Percentiles rank a stretch among this genome's conserved stretches.
These are phyloP conservation scores for Arthrobotrys sphaeroides DNA, from an alignment of 2,329 filamentous ascomycete genomes.

Conservation along the genomic window DNA sequence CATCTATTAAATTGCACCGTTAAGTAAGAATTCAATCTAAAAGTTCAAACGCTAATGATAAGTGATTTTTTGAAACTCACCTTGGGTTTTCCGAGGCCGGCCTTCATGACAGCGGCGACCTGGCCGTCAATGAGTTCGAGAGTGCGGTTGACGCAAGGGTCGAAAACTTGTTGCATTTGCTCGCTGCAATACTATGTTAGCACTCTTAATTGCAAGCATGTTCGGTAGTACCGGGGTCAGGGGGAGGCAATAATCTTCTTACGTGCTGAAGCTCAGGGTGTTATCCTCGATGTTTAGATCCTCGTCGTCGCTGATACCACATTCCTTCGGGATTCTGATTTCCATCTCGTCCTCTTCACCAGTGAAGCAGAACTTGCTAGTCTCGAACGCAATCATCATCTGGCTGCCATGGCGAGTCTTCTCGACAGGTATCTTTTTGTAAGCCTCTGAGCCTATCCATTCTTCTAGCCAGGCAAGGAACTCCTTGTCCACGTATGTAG, in stretches of 20 bases:
- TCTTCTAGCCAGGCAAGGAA: slow-evolving; percentile 64
- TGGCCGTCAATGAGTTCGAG: slow-evolving; percentile 7
- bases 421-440: slow-evolving; percentile 62
- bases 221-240: neutral
- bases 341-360: neutral
- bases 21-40: neutral
- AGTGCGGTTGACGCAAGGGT: neutral
- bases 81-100: neutral
- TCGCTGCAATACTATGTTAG: neutral
- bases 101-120: neutral
- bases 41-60: no score
- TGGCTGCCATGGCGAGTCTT: slow-evolving; percentile 30
- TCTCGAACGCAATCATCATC: slow-evolving; percentile 64
- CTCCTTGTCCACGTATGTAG: slow-evolving; percentile 65
- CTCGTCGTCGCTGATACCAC: neutral
- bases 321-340: neutral
- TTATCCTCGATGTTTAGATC: slow-evolving; percentile 4
- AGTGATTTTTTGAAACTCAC: neutral
- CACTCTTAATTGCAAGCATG: neutral
- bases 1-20: neutral
- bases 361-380: slow-evolving; percentile 26
- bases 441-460: slow-evolving; percentile 64
- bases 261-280: neutral
- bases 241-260: neutral
- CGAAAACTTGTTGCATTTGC: slow-evolving; percentile 7